A percentile compares a stretch with the other conserved stretches of the same genome.
Conservation (phyloP, 108 stramenopile species). For the Heterococcus sp. region DNA sequence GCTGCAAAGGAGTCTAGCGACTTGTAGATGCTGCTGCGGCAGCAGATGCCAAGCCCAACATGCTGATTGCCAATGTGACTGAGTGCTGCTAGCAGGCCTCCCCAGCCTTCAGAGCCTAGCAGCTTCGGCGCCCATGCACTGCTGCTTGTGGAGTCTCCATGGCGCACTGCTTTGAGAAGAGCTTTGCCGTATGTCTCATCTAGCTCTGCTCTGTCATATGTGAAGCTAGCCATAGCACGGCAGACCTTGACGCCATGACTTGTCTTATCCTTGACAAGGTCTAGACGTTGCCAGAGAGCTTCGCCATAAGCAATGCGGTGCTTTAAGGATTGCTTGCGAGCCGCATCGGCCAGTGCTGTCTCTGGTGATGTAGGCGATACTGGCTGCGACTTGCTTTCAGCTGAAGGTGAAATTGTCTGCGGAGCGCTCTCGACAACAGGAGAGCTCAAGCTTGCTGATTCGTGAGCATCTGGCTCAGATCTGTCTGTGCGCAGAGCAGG, state of each 20-base stretch:
- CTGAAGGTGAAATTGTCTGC: no score
- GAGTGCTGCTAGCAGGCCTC: conserved; percentile 24
- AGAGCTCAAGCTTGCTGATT: no score
- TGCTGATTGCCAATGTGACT: conserved; percentile 42
- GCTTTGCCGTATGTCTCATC: conserved; percentile 29
- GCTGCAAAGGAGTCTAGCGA: not conserved
- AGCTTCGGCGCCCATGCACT: conserved; percentile 23
- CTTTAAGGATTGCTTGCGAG: no score
- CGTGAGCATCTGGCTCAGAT: no score
- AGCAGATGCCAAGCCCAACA: conserved; percentile 20
- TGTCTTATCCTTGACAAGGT: conserved; percentile 13
- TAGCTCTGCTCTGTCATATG: conserved; percentile 15
- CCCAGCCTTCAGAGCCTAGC: conserved; percentile 19
- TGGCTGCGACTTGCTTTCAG: no score
- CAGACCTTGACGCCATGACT: conserved; percentile 34
- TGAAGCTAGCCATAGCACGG: conserved; percentile 17
- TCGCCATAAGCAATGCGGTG: conserved; percentile 23
- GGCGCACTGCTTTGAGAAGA: conserved; percentile 26
- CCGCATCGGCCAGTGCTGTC: no score
- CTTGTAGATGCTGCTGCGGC: not conserved
- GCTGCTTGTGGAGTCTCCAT: no score
- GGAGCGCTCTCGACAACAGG: no score
- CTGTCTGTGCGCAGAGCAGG: no score
- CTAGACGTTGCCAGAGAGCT: conserved; percentile 27
- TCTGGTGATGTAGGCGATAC: no score